These are phyloP conservation scores for Conticribra guillardii DNA, from an alignment of 108 stramenopile genomes.

Conservation along the genomic window DNA sequence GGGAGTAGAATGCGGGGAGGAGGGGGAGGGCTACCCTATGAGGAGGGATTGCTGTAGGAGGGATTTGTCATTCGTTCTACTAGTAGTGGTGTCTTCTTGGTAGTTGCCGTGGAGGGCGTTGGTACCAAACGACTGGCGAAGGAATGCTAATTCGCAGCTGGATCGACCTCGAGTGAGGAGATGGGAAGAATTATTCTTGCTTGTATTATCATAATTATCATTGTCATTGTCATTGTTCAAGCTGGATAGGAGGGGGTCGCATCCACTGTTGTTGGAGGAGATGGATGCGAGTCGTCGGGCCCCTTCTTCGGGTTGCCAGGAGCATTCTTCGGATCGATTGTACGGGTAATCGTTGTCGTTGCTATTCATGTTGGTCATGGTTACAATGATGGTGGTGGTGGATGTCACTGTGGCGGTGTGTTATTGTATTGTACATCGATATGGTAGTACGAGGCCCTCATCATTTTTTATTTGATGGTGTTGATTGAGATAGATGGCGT, in stretches of 20 bases:
- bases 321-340: slow-evolving; percentile 78
- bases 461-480: too few relatives aligned
- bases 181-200: slow-evolving; percentile 3
- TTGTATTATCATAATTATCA: too few relatives aligned
- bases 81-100: slow-evolving; percentile 53
- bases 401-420: too few relatives aligned
- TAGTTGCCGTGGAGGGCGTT: background rate
- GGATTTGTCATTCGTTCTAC: background rate
- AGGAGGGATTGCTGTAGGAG: slow-evolving; percentile 4
- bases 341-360: slow-evolving; percentile 63
- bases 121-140: background rate
- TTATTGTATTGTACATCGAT: too few relatives aligned
- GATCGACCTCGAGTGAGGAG: slow-evolving; percentile 69
- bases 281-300: slow-evolving; percentile 64
- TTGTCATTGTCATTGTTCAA: too few relatives aligned
- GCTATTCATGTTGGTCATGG: too few relatives aligned
- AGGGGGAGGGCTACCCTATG: slow-evolving; percentile 49
- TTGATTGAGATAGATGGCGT: too few relatives aligned
- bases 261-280: slow-evolving; percentile 16
- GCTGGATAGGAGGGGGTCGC: background rate
- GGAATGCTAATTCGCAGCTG: slow-evolving; percentile 21
- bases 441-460: too few relatives aligned
- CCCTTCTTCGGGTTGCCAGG: slow-evolving; percentile 83
- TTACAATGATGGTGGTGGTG: too few relatives aligned
- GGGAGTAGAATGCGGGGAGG: slow-evolving; percentile 63